A percentile compares a stretch with the other conserved stretches of the same genome.
These are phyloP conservation scores for Diutina siamensis DNA, from an alignment of 1,139 yeast genomes.

Conservation along the genomic window DNA sequence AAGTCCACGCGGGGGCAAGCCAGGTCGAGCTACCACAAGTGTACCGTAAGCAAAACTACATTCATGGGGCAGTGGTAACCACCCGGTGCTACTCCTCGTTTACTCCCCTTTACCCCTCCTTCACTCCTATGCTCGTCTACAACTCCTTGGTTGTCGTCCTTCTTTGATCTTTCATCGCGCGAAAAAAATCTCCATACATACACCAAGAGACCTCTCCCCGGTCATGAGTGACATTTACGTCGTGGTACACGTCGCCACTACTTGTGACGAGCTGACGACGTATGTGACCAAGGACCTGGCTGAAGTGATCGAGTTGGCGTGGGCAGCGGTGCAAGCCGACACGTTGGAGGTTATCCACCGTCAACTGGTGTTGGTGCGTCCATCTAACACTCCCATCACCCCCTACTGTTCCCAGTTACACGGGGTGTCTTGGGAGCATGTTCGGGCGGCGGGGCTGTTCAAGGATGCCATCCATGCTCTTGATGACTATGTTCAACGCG, in stretches of 20 bases:
- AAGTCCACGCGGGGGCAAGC: too few species aligned
- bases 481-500: constrained; percentile 35
- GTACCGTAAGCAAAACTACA: too few species aligned
- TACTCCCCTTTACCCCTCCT: not conserved
- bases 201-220: not conserved
- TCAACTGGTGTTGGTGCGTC: constrained; percentile 44
- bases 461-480: constrained; percentile 48
- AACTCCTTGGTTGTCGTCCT: too few species aligned
- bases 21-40: too few species aligned
- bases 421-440: constrained; percentile 52
- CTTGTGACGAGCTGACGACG: constrained; percentile 55
- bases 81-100: too few species aligned
- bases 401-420: constrained; percentile 45
- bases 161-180: not conserved
- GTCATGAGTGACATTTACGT: constrained; percentile 51
- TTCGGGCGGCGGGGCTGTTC: constrained; percentile 41
- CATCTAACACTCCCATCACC: constrained; percentile 58
- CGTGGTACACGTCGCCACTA: constrained; percentile 52
- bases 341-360: constrained; percentile 24
- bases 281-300: constrained; percentile 52
- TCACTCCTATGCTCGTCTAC: not conserved
- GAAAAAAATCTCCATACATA: not conserved
- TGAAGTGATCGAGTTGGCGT: constrained; percentile 57
- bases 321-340: constrained; percentile 41
- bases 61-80: too few species aligned